Evolutionary conservation across 2,329 filamentous ascomycete species (phyloP), one percentile per base, ranked within the genome.

Genomic region (Arthrinium phaeospermum): DNA sequence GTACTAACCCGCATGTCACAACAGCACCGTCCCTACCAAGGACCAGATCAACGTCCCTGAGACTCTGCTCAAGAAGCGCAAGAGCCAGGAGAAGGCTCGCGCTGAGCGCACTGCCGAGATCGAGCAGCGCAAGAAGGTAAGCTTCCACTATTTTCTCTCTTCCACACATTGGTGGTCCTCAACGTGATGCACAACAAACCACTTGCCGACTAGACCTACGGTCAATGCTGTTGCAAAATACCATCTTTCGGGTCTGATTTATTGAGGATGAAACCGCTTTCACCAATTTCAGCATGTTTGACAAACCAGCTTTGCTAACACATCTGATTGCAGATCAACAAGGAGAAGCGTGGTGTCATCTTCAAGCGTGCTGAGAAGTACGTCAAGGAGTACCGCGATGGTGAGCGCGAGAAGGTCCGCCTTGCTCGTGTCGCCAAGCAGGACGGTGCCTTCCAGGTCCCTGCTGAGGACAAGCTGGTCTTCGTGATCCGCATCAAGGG

Each of bases 331-430:
- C 76, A 99, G 94, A 92, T 94, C 89, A 96, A 94, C 91, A 99
- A 98, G 92, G 93, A 97, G 90, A 99, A 98, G 94, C 95, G 96
- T 83, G 89, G 90, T 80, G 93, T 96, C 84, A 98, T 99, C 92
- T 99, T 99, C 94, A 98, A 98, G 92, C 95, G 96, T 86, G 96
- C 96, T 81, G 96, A 99, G 91, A 95, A 96, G 87, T 99, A 99
- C 89, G 95, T 99, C 82, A 96, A 97, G 91, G 96, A 99, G 90
- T 99, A 99, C 91, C 96, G 96, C 80, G 95, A 98, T 86, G 91
- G 91, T 73, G 96, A 99, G 93, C 95, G 95, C 81, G 96, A 99
- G 93, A 97, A 98, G 92, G 91, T 99, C 86, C 94, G 96, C 82
- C 93, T 99, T 76, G 85, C 90, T 82, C 96, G 96, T 80, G 87